Percentiles rank a stretch among this genome's conserved stretches.
phyloP scores from a whole-genome alignment of 805 yeast genomes.

The Metschnikowia cubensis region DNA sequence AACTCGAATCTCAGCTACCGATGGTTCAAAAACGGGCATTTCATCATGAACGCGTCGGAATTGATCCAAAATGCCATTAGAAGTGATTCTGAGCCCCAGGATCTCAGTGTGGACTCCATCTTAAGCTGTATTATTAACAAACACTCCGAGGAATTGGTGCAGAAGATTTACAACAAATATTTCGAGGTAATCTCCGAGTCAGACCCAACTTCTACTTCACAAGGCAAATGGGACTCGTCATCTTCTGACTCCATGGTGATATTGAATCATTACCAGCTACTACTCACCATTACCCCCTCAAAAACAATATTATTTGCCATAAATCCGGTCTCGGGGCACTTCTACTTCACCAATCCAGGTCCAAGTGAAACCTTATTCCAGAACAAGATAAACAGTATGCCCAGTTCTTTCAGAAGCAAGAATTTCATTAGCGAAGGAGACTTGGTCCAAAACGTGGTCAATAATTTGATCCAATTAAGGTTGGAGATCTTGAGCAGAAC shows the following conservation, averaged over 20 bases:
- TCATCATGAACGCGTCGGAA: constrained; percentile 11
- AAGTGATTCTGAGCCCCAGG: constrained; percentile 21
- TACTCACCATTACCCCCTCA: constrained; percentile 28
- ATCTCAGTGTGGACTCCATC: constrained; percentile 34
- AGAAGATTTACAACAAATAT: constrained; percentile 19
- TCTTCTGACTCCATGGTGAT: constrained; percentile 13
- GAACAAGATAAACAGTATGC: constrained; percentile 28
- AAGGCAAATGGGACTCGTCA: constrained; percentile 5
- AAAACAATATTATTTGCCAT: constrained; percentile 36
- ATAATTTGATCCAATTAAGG: constrained; percentile 42
- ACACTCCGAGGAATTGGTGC: constrained; percentile 34
- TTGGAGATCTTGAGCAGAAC: constrained; percentile 48
- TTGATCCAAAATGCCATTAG: constrained; percentile 11
- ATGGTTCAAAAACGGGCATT: constrained; percentile 60
- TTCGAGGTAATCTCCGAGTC: constrained; percentile 9
- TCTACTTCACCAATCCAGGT: constrained; percentile 38
- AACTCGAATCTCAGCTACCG: constrained; percentile 47
- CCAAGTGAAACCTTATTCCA: constrained; percentile 32
- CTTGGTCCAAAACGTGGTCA: constrained; percentile 29
- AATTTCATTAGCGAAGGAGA: constrained; percentile 28
- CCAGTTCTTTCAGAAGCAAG: constrained; percentile 15
- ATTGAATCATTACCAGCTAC: constrained; percentile 32
- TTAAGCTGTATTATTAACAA: constrained; percentile 35
- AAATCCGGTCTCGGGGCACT: constrained; percentile 38
- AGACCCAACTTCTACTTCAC: background rate